Evolutionary conservation across 306 rosid species (phyloP).

Genomic region (apple (Malus domestica)): DNA sequence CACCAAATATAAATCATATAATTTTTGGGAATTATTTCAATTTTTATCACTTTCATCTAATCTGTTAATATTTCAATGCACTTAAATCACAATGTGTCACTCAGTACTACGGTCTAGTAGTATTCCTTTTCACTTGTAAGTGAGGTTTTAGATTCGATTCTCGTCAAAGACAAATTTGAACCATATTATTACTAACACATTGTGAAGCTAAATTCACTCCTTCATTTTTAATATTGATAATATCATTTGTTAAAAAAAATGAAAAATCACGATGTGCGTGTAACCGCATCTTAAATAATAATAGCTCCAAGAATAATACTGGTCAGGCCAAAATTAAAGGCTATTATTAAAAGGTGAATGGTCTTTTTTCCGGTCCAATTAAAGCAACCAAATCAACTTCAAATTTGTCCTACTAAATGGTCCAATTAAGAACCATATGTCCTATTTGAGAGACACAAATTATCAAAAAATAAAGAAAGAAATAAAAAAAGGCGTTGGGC

Average conservation of each 20-base stretch:
- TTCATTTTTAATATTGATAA: too few species aligned
- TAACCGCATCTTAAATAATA: too few species aligned
- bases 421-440: slow-evolving; percentile 26
- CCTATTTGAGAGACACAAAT: slow-evolving; percentile 17
- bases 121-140: too few species aligned
- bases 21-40: too few species aligned
- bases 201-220: fast-evolving
- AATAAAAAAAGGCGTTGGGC: background rate
- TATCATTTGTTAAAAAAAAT: too few species aligned
- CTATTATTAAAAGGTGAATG: background rate
- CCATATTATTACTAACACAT: too few species aligned
- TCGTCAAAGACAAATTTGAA: too few species aligned
- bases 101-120: too few species aligned
- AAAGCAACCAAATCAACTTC: slow-evolving; percentile 14
- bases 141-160: too few species aligned
- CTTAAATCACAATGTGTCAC: too few species aligned
- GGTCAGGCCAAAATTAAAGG: background rate
- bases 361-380: slow-evolving; percentile 1
- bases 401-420: slow-evolving; percentile 19
- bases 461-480: too few species aligned
- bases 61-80: background rate
- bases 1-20: too few species aligned
- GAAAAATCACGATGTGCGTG: background rate
- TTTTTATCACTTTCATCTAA: background rate
- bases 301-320: background rate